Base-by-base conservation (phyloP, 768 basidiomycete species). In the Pisolithus marmoratus region DNA sequence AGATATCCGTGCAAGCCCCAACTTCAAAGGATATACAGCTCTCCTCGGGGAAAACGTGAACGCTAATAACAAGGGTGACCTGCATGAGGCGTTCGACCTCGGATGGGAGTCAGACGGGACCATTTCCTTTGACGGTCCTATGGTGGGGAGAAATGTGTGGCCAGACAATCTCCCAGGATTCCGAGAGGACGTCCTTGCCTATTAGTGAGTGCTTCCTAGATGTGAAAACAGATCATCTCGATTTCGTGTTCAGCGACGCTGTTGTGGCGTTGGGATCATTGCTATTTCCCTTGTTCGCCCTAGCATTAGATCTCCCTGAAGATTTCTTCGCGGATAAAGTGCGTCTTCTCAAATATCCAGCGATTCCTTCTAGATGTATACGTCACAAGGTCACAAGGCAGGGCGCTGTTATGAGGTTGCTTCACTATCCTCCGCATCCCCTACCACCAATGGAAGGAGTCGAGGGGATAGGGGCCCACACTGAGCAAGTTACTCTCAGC, bases 21-120 rank as follows among this genome's bases (percentile, higher is more conserved):
- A 85, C 56, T 95, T 87, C 74, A 90, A 90, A 69, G 93, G 93
- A 1, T 94, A 93, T 60, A 87, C 85, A 27, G 77, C 82, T 7
- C 72, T 89, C 19, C 74, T 87, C 14, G 81, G 82, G 19, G 84
- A 85, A 68, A 92, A 93, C 57, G 82, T 77, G 12, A 78, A 91
- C 60, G 74, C 76, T 1, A 76, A 80, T 15, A 74, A 79, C 17
- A 69, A 76, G 15, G 91, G 93, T 0, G 94, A 96, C 66, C 64
- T 95, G 14, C 92, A 96, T 58, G 92, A 95, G 66, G 90, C 83
- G 0, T 94, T 92, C 66, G 90, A 94, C 59, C 64, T 94, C 23
- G 91, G 90, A 3, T 85, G 80, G 76, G 87, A 90, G 36, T 58
- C 65, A 17, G 57, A 57, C 2, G 49, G 48, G 19, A 56, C 58